Conservation (phyloP, 306 rosid species). For the Quercus ilex region DNA sequence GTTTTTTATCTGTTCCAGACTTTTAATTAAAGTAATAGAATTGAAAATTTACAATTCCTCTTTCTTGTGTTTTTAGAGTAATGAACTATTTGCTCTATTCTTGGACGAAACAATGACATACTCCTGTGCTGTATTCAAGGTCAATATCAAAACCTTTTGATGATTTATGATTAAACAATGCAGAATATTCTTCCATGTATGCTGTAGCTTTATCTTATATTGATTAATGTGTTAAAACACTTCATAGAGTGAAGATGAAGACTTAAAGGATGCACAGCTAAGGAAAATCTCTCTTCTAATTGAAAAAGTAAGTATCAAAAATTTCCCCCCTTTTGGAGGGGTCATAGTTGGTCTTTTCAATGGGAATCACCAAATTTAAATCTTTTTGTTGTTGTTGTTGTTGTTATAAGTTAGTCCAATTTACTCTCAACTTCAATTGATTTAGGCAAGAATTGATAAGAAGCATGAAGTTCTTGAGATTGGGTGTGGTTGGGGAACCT, state of each 20-base stretch:
- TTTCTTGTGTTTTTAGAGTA: conserved; percentile 58
- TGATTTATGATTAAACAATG: neutral
- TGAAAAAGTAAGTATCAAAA: conserved; percentile 43
- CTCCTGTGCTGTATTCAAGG: conserved; percentile 87
- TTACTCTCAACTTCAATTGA: conserved; percentile 1
- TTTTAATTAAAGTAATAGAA: neutral
- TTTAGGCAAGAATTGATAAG: conserved; percentile 60
- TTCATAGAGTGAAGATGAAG: conserved; percentile 60
- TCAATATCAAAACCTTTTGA: conserved; percentile 21
- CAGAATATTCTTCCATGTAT: conserved; percentile 4
- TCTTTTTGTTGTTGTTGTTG: neutral
- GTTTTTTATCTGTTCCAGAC: neutral
- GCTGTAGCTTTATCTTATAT: neutral
- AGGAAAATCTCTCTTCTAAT: conserved; percentile 72
- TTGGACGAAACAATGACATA: conserved; percentile 93
- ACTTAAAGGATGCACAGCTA: conserved; percentile 68
- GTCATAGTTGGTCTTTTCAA: neutral
- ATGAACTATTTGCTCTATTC: conserved; percentile 80
- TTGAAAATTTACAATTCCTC: neutral
- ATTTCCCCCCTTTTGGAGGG: too few species aligned
- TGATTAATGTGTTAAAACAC: conserved; percentile 2
- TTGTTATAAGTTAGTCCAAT: neutral
- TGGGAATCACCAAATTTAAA: neutral
- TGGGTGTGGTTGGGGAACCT: conserved; percentile 94
- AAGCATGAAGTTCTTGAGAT: conserved; percentile 84